These are phyloP conservation scores for Hippophae gyantsensis DNA, from an alignment of 306 rosid species.

Conservation along the genomic window DNA sequence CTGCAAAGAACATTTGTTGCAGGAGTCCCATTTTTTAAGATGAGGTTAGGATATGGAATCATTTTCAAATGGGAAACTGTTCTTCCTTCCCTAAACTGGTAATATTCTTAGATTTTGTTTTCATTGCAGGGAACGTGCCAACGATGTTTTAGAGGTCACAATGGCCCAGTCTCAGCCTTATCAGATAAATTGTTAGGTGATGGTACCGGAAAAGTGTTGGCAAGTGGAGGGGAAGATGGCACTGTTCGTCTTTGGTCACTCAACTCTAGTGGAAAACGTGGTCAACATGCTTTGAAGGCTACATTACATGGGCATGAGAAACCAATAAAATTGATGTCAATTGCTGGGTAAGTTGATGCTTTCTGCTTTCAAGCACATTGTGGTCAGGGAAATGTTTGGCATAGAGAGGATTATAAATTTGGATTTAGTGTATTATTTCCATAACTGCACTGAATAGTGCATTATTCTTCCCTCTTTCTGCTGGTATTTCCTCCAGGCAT, in stretches of 20 bases:
- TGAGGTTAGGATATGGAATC: not conserved
- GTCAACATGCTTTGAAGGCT: conserved; percentile 58
- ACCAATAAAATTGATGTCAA: conserved; percentile 52
- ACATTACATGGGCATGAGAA: conserved; percentile 76
- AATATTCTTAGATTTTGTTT: conserved; percentile 11
- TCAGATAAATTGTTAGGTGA: conserved; percentile 74
- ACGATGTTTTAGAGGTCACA: conserved; percentile 74
- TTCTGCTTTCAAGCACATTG: not conserved
- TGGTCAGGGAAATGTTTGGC: not conserved
- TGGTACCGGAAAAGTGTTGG: conserved; percentile 54
- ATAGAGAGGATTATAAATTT: too few relatives aligned
- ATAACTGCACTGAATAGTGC: not conserved
- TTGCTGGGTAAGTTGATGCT: conserved; percentile 59
- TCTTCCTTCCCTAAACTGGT: conserved; percentile 2
- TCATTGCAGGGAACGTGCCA: conserved; percentile 42
- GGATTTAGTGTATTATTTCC: not conserved
- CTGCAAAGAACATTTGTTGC: too few relatives aligned
- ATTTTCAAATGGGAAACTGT: not conserved
- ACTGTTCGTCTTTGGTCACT: conserved; percentile 87
- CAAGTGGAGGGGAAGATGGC: conserved; percentile 94
- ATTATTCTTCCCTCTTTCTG: not conserved
- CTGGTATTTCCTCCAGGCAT: conserved; percentile 44
- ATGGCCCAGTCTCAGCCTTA: conserved; percentile 61
- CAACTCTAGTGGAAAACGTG: conserved; percentile 51
- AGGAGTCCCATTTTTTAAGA: too few relatives aligned